Conservation (phyloP, 108 stramenopile species). For the Skeletonema marinoi region DNA sequence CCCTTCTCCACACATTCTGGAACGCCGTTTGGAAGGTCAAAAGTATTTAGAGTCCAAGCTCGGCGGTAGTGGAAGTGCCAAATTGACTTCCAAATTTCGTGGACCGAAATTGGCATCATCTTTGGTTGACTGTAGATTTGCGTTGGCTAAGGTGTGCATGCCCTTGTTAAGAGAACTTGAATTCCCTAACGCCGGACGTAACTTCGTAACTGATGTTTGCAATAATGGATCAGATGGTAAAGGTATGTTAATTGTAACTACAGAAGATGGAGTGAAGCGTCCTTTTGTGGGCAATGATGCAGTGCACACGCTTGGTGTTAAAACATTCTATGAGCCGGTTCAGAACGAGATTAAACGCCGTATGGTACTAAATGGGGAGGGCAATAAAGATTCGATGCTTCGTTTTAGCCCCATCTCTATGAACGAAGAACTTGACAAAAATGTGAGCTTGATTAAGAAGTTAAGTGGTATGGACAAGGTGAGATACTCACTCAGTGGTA, state of each 20-base stretch:
- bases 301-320: constrained; percentile 42
- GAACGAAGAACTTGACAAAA: constrained; percentile 46
- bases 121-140: constrained; percentile 54
- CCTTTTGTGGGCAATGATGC: constrained; percentile 52
- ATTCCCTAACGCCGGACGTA: constrained; percentile 26
- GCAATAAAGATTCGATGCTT: constrained; percentile 7
- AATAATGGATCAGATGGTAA: constrained; percentile 1
- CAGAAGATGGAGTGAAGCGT: constrained; percentile 15
- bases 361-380: constrained; percentile 22
- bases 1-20: constrained; percentile 23
- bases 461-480: constrained; percentile 58
- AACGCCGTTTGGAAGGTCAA: constrained; percentile 35
- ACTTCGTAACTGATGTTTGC: constrained; percentile 29
- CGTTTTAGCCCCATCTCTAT: constrained; percentile 50
- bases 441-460: constrained; percentile 36
- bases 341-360: constrained; percentile 49
- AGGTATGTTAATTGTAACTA: constrained; percentile 39
- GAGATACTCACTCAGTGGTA: constrained; percentile 6
- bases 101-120: constrained; percentile 21
- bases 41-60: constrained; percentile 40
- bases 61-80: background rate
- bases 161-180: constrained; percentile 53
- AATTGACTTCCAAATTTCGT: background rate
- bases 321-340: constrained; percentile 46
- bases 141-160: constrained; percentile 56